Evolutionary conservation across 192 early-diverging fungal species (phyloP).

Genomic region (Mortierella claussenii): DNA sequence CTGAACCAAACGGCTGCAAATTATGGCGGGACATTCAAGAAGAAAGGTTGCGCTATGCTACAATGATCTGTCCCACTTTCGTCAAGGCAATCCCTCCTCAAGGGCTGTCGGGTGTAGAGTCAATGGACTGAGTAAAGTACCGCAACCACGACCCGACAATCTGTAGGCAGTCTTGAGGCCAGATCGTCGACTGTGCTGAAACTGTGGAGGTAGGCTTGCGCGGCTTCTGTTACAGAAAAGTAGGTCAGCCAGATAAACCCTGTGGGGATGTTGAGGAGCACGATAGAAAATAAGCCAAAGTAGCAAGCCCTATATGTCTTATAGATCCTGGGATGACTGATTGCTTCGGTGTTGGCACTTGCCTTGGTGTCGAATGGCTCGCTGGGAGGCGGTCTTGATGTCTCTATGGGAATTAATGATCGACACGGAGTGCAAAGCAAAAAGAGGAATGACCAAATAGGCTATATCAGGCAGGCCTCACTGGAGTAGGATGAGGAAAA

Average conservation of each 20-base stretch:
- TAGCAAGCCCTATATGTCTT: slow-evolving; percentile 52
- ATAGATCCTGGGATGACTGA: slow-evolving; percentile 11
- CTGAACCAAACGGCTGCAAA: slow-evolving; percentile 64
- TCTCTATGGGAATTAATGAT: too few relatives aligned
- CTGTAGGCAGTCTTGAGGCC: slow-evolving; percentile 49
- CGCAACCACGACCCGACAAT: slow-evolving; percentile 57
- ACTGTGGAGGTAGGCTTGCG: slow-evolving; percentile 39
- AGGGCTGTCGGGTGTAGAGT: slow-evolving; percentile 14
- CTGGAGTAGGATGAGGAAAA: too few relatives aligned
- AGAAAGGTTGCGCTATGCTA: slow-evolving; percentile 59
- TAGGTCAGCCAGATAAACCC: slow-evolving; percentile 57
- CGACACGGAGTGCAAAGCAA: neutral
- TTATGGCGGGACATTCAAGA: slow-evolving; percentile 61
- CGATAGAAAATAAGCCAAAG: slow-evolving; percentile 53
- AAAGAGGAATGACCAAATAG: neutral
- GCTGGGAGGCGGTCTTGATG: too few relatives aligned
- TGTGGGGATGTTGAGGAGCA: slow-evolving; percentile 55
- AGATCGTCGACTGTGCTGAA: slow-evolving; percentile 34
- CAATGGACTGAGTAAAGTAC: slow-evolving; percentile 50
- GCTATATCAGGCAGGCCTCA: too few relatives aligned
- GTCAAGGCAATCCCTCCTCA: slow-evolving; percentile 43
- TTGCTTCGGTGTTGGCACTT: neutral
- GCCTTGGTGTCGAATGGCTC: neutral
- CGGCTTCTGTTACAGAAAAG: slow-evolving; percentile 47
- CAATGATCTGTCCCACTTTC: slow-evolving; percentile 58